Percentiles rank a stretch among this genome's conserved stretches.
Evolutionary conservation across 23 red algal species (phyloP).

Genomic region (Gracilaria domingensis): DNA sequence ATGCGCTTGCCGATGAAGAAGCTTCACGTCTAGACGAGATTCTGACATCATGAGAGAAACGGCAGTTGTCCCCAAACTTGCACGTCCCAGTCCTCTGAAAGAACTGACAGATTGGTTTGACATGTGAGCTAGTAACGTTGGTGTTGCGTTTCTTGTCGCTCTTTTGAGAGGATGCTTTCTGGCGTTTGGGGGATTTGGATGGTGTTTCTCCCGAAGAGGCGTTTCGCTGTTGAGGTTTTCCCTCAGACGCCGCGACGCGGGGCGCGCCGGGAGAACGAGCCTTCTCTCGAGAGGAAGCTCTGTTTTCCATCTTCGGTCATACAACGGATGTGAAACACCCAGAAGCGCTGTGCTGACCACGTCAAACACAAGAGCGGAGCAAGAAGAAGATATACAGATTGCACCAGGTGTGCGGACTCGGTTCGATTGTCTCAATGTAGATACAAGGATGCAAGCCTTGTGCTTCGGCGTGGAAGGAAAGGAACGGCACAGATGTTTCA

Average conservation of each 20-base stretch:
- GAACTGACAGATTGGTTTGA: background rate
- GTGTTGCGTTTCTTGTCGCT: background rate
- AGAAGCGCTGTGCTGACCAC: too few relatives aligned
- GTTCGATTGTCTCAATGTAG: too few relatives aligned
- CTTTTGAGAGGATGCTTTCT: background rate
- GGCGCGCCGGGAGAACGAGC: background rate
- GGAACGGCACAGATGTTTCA: too few relatives aligned
- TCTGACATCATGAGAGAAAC: constrained; percentile 19
- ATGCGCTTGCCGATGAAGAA: background rate
- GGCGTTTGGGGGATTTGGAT: background rate
- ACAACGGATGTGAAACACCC: background rate
- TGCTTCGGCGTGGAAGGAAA: too few relatives aligned
- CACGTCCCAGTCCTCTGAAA: constrained; percentile 27
- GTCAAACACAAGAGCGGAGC: too few relatives aligned
- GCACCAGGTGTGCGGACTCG: too few relatives aligned
- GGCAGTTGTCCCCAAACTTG: constrained; percentile 33
- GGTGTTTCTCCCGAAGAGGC: background rate
- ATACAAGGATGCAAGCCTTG: too few relatives aligned
- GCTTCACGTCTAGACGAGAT: background rate
- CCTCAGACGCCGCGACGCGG: background rate
- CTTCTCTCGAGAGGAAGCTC: background rate
- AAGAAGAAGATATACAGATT: too few relatives aligned
- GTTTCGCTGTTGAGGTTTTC: background rate
- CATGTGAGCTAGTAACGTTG: too few relatives aligned
- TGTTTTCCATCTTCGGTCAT: background rate